phyloP scores from a whole-genome alignment of 352 stramenopile genomes.

The Globisporangium ultimum region DNA sequence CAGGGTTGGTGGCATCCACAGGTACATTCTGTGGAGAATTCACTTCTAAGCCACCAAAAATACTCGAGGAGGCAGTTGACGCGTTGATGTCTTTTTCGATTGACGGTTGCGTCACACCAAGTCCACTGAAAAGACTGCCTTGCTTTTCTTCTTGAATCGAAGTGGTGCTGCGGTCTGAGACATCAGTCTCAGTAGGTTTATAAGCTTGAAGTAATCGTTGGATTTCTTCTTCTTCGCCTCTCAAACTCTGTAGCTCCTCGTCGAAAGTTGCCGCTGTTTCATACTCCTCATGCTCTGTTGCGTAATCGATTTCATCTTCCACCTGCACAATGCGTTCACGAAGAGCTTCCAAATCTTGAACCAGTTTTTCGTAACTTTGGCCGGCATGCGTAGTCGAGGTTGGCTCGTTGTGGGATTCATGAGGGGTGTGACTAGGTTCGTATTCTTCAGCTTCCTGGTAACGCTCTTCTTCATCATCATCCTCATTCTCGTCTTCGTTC shows the following conservation, averaged over 20 bases:
- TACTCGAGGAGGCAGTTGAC: conserved; percentile 1
- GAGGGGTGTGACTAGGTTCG: not conserved
- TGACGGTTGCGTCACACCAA: conserved; percentile 19
- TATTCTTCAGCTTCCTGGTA: conserved; percentile 19
- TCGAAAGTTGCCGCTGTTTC: conserved; percentile 54
- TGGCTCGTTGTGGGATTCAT: conserved; percentile 2
- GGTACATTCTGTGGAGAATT: conserved; percentile 16
- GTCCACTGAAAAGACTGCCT: conserved; percentile 27
- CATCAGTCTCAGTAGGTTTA: not conserved
- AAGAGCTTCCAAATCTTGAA: conserved; percentile 36
- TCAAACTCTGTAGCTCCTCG: conserved; percentile 59
- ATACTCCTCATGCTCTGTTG: conserved; percentile 70
- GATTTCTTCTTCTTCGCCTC: conserved; percentile 46
- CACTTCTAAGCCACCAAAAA: conserved; percentile 23
- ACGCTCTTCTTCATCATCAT: conserved; percentile 22
- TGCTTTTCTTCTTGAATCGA: conserved; percentile 2
- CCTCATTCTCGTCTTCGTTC: conserved; percentile 13
- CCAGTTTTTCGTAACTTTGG: conserved; percentile 29
- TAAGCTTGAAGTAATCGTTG: conserved; percentile 23
- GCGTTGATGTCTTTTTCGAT: conserved; percentile 6
- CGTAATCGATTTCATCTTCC: conserved; percentile 61
- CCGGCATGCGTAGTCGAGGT: conserved; percentile 20
- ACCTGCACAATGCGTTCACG: conserved; percentile 50
- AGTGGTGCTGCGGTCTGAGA: not conserved
- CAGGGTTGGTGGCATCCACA: conserved; percentile 5